These are phyloP conservation scores for Kwoniella sp. DNA, from an alignment of 768 basidiomycete genomes.

Conservation along the genomic window DNA sequence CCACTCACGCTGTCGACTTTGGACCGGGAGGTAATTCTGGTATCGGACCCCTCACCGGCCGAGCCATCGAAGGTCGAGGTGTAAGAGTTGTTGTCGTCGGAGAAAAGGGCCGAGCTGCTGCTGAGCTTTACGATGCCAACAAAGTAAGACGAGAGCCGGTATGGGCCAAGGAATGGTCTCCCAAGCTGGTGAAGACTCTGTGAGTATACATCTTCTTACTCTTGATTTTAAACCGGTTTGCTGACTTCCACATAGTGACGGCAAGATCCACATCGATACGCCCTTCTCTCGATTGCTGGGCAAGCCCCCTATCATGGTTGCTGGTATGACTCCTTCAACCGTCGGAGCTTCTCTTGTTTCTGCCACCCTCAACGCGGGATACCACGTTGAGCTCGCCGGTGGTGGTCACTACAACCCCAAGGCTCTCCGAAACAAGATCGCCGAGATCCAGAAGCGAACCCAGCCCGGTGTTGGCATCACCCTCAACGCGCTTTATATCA, in stretches of 20 bases:
- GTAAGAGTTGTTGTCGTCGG: constrained; percentile 86
- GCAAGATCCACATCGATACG: constrained; percentile 87
- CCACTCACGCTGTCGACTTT: constrained; percentile 94
- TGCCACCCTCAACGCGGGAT: constrained; percentile 88
- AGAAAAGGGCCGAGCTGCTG: constrained; percentile 84
- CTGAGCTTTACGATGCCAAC: constrained; percentile 74
- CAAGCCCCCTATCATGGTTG: constrained; percentile 98
- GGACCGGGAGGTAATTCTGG: constrained; percentile 93
- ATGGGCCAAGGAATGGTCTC: constrained; percentile 89
- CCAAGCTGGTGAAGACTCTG: constrained; percentile 85
- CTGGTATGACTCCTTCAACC: constrained; percentile 98
- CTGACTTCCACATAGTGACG: constrained; percentile 67
- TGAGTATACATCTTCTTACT: constrained; percentile 55
- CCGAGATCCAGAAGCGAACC: constrained; percentile 84
- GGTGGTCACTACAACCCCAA: constrained; percentile 94
- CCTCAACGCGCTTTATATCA: constrained; percentile 95
- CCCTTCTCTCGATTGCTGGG: constrained; percentile 93
- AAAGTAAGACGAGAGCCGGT: constrained; percentile 76
- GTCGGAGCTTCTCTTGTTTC: constrained; percentile 94
- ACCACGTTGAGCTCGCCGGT: constrained; percentile 94
- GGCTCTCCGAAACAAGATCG: constrained; percentile 84
- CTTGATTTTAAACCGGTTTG: neutral
- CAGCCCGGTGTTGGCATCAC: constrained; percentile 89
- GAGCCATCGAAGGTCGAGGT: constrained; percentile 90
- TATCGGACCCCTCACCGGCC: constrained; percentile 84